Evolutionary conservation across 768 basidiomycete species (phyloP).

Genomic region (Tylopilus balloui): DNA sequence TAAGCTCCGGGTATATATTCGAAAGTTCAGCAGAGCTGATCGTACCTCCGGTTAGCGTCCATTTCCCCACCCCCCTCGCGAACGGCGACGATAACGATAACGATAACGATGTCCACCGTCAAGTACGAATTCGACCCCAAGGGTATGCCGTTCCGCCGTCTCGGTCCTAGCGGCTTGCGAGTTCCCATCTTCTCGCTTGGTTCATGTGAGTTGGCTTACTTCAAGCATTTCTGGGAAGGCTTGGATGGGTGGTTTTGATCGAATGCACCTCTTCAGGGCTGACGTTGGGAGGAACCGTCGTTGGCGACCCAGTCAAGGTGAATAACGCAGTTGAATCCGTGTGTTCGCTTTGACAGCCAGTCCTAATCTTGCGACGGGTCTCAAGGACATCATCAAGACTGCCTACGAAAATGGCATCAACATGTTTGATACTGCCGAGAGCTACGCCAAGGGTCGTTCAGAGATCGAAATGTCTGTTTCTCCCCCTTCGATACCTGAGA

Average conservation of each 20-base stretch:
- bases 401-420: constrained; percentile 52
- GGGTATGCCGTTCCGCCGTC: constrained; percentile 38
- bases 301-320: constrained; percentile 52
- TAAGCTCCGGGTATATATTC: neutral
- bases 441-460: constrained; percentile 43
- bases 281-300: constrained; percentile 44
- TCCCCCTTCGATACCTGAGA: no score
- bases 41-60: neutral
- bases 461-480: constrained; percentile 47
- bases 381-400: constrained; percentile 51
- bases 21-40: neutral
- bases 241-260: no score
- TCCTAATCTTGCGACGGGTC: no score
- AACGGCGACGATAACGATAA: neutral
- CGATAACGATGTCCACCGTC: constrained; percentile 27
- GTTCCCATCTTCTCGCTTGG: constrained; percentile 52
- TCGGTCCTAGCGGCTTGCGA: constrained; percentile 44
- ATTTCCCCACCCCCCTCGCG: neutral
- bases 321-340: neutral
- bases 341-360: neutral
- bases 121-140: constrained; percentile 36
- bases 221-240: no score
- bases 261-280: no score
- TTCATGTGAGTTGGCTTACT: constrained; percentile 44
- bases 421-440: constrained; percentile 46